Evolutionary conservation across 441 rosid species (phyloP), one percentile per base, ranked within the genome.

Genomic region (Flueggea neowawraea): DNA sequence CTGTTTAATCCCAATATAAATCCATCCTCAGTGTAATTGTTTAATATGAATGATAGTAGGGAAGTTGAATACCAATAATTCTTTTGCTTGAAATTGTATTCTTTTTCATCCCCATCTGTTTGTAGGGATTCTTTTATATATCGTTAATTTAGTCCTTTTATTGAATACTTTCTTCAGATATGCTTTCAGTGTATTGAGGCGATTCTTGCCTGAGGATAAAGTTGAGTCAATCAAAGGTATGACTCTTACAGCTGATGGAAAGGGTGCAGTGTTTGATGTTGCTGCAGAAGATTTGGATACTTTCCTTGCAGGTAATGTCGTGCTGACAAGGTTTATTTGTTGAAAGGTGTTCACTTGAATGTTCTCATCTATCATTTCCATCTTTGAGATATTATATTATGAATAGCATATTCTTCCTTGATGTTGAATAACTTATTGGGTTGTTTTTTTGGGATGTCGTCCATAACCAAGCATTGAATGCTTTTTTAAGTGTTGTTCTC

Each of bases 231-330:
- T 94, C 60, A 75, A 88, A 66, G 97, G 97, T 50, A 63, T 94
- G 58, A 45, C 85, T 44, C 85, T 94, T n/a, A 84, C 96, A 14
- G 88, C 88, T 53, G 96, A 94, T 68, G 88, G 87, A 62, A 80
- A 48, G 36, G 96, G 96, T 68, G 96, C 84, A 0, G 96, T 91
- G 17, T 94, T 94, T 66, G 97, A 94, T 69, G 96, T 91, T 13
- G 76, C 72, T 0, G 70, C 68, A 31, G 79, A 77, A 11, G 92
- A 94, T 64, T 28, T 91, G 55, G 94, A 91, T 63, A 15, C 60
- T 47, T 91, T 84, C 64, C 72, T 89, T 62, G 63, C 78, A 53
- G 93, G 95, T 88, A 69, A 66, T 17, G 3, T 57, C 6, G 9
- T 47, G 12, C 45, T 11, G 45, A 43, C 5, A 2, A 47, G 9